phyloP scores from a whole-genome alignment of 2,329 filamentous ascomycete genomes.

The Trichoderma sp. region DNA sequence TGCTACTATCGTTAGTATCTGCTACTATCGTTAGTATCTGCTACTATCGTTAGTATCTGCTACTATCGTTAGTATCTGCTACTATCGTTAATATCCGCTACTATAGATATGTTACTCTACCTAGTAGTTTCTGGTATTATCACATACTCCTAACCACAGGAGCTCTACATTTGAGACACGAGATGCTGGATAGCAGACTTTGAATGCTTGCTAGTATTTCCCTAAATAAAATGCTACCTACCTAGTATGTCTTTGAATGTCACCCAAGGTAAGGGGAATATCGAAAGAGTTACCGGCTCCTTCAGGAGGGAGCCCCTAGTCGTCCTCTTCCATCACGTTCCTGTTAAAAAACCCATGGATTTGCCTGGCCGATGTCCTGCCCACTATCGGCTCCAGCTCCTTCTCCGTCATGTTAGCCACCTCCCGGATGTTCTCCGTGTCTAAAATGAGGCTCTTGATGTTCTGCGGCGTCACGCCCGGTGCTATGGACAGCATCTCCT shows the following conservation, averaged over 20 bases:
- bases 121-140: too few species aligned
- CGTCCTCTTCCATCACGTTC: conserved; percentile 54
- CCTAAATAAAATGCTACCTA: background rate
- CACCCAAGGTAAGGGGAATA: background rate
- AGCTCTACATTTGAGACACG: background rate
- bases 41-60: too few species aligned
- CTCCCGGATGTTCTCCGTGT: conserved; percentile 73
- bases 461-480: conserved; percentile 83
- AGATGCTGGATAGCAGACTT: background rate
- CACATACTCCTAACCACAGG: too few species aligned
- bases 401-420: conserved; percentile 80
- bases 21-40: too few species aligned
- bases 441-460: conserved; percentile 67
- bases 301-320: background rate
- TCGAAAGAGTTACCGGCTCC: background rate
- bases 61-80: too few species aligned
- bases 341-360: conserved; percentile 79
- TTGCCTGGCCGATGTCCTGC: conserved; percentile 71
- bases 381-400: conserved; percentile 72
- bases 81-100: too few species aligned
- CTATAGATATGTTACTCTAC: too few species aligned
- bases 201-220: background rate
- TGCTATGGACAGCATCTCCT: conserved; percentile 84
- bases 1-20: too few species aligned
- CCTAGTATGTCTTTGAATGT: background rate